Percentiles rank a stretch among this genome's conserved stretches.
phyloP scores from a whole-genome alignment of 176 grass and related monocot species.

The Zea luxurians region DNA sequence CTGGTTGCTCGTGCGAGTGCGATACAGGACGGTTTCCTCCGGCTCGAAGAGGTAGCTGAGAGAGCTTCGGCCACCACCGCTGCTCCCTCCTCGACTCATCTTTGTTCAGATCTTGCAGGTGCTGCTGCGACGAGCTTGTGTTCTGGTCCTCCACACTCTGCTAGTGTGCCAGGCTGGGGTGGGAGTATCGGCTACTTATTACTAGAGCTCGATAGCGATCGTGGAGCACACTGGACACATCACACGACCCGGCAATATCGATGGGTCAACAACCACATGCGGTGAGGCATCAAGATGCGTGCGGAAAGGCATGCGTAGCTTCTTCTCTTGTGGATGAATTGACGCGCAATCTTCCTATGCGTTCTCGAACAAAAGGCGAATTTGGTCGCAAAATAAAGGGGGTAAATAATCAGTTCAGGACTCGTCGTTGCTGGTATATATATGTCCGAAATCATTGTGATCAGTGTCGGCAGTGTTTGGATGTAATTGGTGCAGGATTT shows the following conservation, averaged over 20 bases:
- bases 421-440: background rate
- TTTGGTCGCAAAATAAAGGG: background rate
- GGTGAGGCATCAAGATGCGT: background rate
- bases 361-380: background rate
- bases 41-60: slow-evolving; percentile 76
- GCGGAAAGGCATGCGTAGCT: slow-evolving; percentile 9
- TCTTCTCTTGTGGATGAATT: slow-evolving; percentile 3
- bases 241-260: background rate
- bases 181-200: slow-evolving; percentile 27
- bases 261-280: background rate
- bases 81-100: slow-evolving; percentile 74
- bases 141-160: background rate
- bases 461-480: no score
- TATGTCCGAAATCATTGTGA: background rate
- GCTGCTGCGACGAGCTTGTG: background rate
- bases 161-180: background rate
- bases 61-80: slow-evolving; percentile 72
- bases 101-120: background rate
- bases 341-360: background rate
- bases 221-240: slow-evolving; percentile 25
- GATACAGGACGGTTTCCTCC: slow-evolving; percentile 30
- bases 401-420: background rate
- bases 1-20: background rate
- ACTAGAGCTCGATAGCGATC: slow-evolving; percentile 34
- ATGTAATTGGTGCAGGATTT: background rate